Conservation (phyloP, 768 basidiomycete species). For the Pleurotus djamor region DNA sequence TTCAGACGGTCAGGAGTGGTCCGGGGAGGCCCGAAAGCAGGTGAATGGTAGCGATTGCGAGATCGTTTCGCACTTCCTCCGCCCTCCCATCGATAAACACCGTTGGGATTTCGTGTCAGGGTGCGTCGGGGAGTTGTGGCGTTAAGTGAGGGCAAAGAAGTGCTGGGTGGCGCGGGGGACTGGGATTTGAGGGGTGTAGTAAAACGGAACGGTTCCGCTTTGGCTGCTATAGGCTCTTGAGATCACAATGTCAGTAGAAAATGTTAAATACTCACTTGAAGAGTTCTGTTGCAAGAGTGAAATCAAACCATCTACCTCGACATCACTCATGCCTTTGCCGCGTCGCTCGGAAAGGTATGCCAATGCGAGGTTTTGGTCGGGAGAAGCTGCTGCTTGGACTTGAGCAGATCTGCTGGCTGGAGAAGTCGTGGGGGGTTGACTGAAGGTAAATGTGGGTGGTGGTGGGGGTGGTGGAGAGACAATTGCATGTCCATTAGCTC, state of each 20-base stretch:
- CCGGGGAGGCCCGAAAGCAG: constrained; percentile 63
- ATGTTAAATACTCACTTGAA: constrained; percentile 30
- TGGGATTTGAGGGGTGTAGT: constrained; percentile 34
- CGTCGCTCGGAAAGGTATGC: constrained; percentile 47
- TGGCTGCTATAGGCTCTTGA: constrained; percentile 20
- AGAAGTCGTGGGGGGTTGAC: constrained; percentile 2
- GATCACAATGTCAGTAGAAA: constrained; percentile 4
- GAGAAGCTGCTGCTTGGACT: constrained; percentile 23
- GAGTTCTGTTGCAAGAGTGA: constrained; percentile 39
- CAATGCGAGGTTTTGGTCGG: constrained; percentile 43
- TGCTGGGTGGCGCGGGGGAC: constrained; percentile 11
- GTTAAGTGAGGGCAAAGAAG: constrained; percentile 24
- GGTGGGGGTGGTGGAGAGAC: constrained; percentile 6
- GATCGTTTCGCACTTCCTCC: constrained; percentile 58
- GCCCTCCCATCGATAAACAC: constrained; percentile 72
- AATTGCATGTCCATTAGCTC: neutral
- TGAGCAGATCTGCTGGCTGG: constrained; percentile 6
- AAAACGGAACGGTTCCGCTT: constrained; percentile 62
- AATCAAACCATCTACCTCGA: constrained; percentile 55
- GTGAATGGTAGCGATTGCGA: constrained; percentile 71
- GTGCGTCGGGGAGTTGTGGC: constrained; percentile 46
- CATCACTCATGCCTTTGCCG: constrained; percentile 44
- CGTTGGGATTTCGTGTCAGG: constrained; percentile 72
- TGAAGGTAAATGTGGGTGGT: constrained; percentile 3
- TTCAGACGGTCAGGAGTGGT: constrained; percentile 38